phyloP scores from a whole-genome alignment of 805 yeast genomes.

The Tetrapisispora phaffii region DNA sequence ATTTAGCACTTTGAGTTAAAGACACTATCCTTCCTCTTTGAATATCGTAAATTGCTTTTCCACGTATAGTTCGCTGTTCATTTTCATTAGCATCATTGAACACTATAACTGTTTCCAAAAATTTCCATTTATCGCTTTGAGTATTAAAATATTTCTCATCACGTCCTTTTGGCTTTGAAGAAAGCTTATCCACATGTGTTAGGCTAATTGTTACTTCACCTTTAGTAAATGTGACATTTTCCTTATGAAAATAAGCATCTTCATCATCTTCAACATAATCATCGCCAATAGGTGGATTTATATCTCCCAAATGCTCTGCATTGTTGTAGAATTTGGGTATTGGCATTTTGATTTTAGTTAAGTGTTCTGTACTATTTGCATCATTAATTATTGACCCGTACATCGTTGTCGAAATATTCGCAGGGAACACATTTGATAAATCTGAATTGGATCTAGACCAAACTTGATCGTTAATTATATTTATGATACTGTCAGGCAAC shows the following conservation, averaged over 20 bases:
- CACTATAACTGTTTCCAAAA: constrained; percentile 29
- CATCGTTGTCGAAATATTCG: constrained; percentile 42
- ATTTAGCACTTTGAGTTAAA: constrained; percentile 53
- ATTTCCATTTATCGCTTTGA: constrained; percentile 31
- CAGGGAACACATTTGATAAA: constrained; percentile 24
- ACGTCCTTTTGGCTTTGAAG: constrained; percentile 12
- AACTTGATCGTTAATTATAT: constrained; percentile 35
- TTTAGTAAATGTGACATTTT: constrained; percentile 22
- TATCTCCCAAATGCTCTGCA: constrained; percentile 21
- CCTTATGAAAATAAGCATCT: constrained; percentile 13
- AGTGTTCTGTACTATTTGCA: constrained; percentile 8
- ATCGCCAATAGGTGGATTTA: constrained; percentile 21
- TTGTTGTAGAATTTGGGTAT: constrained; percentile 26
- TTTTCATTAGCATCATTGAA: constrained; percentile 38
- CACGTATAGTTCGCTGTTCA: constrained; percentile 39
- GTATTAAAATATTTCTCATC: constrained; percentile 23
- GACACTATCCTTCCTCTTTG: constrained; percentile 53
- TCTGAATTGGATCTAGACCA: constrained; percentile 37
- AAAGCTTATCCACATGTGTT: constrained; percentile 15
- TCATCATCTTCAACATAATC: constrained; percentile 7
- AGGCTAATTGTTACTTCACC: constrained; percentile 22
- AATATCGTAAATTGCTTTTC: constrained; percentile 59
- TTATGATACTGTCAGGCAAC: constrained; percentile 49
- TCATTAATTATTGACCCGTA: constrained; percentile 33
- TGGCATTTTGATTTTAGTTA: constrained; percentile 25